Percentiles rank a stretch among this genome's conserved stretches.
These are phyloP conservation scores for Dentipellis sp. DNA, from an alignment of 768 basidiomycete genomes.

Conservation along the genomic window DNA sequence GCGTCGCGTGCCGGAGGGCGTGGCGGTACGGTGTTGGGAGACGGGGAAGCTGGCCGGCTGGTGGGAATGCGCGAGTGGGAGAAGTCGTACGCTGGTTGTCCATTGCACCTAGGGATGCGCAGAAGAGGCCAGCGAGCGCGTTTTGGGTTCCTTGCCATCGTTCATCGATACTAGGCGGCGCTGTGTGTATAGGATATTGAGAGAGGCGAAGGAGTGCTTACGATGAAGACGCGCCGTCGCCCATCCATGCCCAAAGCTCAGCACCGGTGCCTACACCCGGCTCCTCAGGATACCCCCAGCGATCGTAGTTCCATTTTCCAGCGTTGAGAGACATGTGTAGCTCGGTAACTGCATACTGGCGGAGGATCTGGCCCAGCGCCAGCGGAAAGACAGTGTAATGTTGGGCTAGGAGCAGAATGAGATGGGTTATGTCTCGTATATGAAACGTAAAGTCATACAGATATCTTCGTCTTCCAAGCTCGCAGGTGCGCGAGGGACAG, in stretches of 20 bases:
- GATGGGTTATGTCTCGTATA: slow-evolving; percentile 6
- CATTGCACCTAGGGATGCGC: slow-evolving; percentile 77
- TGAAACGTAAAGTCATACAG: slow-evolving; percentile 23
- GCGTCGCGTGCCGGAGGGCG: slow-evolving; percentile 62
- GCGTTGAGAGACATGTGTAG: slow-evolving; percentile 86
- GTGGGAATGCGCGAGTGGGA: slow-evolving; percentile 49
- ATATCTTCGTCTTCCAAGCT: slow-evolving; percentile 37
- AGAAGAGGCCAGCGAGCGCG: slow-evolving; percentile 88
- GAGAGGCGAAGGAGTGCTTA: slow-evolving; percentile 20
- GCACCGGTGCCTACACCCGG: slow-evolving; percentile 76
- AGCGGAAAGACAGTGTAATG: slow-evolving; percentile 87
- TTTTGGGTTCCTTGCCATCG: slow-evolving; percentile 85
- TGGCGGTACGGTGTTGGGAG: slow-evolving; percentile 32
- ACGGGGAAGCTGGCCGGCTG: slow-evolving; percentile 46
- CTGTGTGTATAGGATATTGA: neutral
- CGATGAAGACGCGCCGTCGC: slow-evolving; percentile 46
- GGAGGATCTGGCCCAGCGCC: slow-evolving; percentile 77
- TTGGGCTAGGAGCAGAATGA: slow-evolving; percentile 41
- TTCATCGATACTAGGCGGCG: slow-evolving; percentile 45
- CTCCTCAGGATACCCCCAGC: slow-evolving; percentile 78
- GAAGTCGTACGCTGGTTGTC: slow-evolving; percentile 70
- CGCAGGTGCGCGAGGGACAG: slow-evolving; percentile 45
- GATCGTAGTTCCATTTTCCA: slow-evolving; percentile 83
- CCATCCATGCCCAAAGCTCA: slow-evolving; percentile 90
- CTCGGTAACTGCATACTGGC: slow-evolving; percentile 78